These are phyloP conservation scores for Cardamine occulta DNA, from an alignment of 345 rosid genomes.

Conservation along the genomic window DNA sequence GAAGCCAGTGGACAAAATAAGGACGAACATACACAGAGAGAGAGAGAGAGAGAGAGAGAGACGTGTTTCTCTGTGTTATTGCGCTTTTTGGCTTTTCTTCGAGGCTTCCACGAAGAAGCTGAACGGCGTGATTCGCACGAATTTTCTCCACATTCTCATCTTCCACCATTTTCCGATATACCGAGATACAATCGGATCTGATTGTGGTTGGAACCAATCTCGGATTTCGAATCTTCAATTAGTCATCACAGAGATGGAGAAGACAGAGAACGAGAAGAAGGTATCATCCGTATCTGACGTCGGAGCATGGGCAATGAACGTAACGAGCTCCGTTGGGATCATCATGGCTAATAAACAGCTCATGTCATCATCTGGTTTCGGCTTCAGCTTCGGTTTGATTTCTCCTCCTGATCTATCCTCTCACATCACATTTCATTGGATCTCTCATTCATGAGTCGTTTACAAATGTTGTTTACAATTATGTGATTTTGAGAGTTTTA, in stretches of 20 bases:
- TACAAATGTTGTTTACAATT: neutral
- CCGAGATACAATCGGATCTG: slow-evolving; percentile 19
- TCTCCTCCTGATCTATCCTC: slow-evolving; percentile 8
- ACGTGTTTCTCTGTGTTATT: neutral
- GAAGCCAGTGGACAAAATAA: slow-evolving; percentile 5
- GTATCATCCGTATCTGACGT: slow-evolving; percentile 70
- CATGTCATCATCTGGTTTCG: slow-evolving; percentile 77
- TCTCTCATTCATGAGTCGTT: slow-evolving; percentile 1
- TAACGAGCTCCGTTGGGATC: slow-evolving; percentile 89
- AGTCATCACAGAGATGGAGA: slow-evolving; percentile 28
- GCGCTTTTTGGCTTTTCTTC: slow-evolving; percentile 15
- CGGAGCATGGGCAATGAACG: slow-evolving; percentile 97
- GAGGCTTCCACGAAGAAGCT: slow-evolving; percentile 16
- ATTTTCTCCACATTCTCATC: slow-evolving; percentile 3
- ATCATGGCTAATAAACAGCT: slow-evolving; percentile 99
- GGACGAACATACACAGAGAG: slow-evolving; percentile 9
- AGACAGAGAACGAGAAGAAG: slow-evolving; percentile 44
- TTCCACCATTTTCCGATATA: neutral
- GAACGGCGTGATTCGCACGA: slow-evolving; percentile 4
- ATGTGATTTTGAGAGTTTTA: neutral
- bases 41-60: neutral
- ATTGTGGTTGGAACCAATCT: slow-evolving; percentile 15
- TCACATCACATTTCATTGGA: slow-evolving; percentile 1
- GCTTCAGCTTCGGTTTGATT: slow-evolving; percentile 75
- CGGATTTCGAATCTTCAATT: neutral